Base-by-base conservation (phyloP, 305 asterid genomes). In the Stenogyne calaminthoides region DNA sequence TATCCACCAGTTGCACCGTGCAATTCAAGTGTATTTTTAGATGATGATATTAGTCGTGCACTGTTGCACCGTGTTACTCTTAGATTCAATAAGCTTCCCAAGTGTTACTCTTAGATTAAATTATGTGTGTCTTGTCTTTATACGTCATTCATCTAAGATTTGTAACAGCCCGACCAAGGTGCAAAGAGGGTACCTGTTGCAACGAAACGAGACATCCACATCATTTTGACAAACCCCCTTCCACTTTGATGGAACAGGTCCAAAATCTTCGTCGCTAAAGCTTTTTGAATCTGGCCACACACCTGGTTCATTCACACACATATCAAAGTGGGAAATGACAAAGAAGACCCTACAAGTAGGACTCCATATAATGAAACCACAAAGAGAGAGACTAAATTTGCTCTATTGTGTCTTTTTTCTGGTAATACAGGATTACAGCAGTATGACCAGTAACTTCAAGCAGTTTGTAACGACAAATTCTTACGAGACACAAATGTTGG, bases 281-380 rank as follows among this genome's bases (percentile, higher is more conserved):
- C 98, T 90, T 80, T 86, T 80, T 6, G 97, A 85, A 52, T 85
- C 91, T 9, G 97, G 93, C 99, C 98, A 95, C 10, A 70, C 98
- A 76, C 99, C 98, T 92, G 82, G 57, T 82, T 77, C 82, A 69
- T 72, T 76, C 54, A 74, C 81, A 77, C 69, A 72, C 27, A 55
- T 10, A 59, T 44, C 47, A 76, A 70, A 40, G 56, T 69, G 66
- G 67, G 76, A 25, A 67, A 52, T 47, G 52, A 51, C 27, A 52
- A 5, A 51, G 49, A 79, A 75, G 46, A 25, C 20, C 36, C 3
- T 46, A 73, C 51, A 9, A 20, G 37, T 52, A 10, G 44, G 25
- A 29, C 63, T 57, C 15, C 16, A 22, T n/a, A n/a, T 25, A 7
- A 20, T 55, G 60, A 55, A 47, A 49, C 55, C 15, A 47, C 55